Evolutionary conservation across 345 rosid species (phyloP), one percentile per base, ranked within the genome.

Genomic region (Citrus hindsii): DNA sequence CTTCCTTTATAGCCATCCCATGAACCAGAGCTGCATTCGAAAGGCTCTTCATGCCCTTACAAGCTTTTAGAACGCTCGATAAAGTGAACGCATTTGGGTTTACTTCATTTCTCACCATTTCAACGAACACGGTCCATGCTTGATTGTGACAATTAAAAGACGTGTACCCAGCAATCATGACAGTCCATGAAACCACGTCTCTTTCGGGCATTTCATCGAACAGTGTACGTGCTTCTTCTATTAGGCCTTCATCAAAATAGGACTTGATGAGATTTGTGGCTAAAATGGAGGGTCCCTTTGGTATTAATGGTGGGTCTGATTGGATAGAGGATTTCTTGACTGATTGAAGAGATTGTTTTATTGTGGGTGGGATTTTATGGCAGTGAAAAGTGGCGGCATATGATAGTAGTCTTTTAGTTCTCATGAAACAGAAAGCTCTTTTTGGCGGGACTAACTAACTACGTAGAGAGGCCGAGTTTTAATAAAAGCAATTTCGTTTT

Each of bases 151-250:
- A 61, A 60, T 83, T 58, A 67, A 90, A 87, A 14, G 92, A 87
- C n/a, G 89, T 77, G 79, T 84, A 90, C 35, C 92, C 92, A 4
- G 89, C 22, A 73, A 92, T 83, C 95, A 92, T 87, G 69, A 88
- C 82, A 5, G 94, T 96, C 89, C 95, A 94, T 2, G 92, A 81
- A 38, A 96, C 88, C n/a, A 89, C 88, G 14, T 94, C 99, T 90
- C 88, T 83, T 0, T 79, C 84, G 65, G 86, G 89, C 87, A 92
- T 86, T 90, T 90, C 93, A 55, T 90, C 92, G 88, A 92, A 92
- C 93, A 92, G 71, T 16, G 16, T 65, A 63, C 86, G 92, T 70
- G 93, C 96, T 62, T 88, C 84, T 9, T 19, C 35, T 5, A 82
- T 38, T 10, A 73, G 77, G 30, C 93, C 93, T 21, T 75, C 81